Conservation (phyloP, 768 basidiomycete species). For the Naganishia friedmannii region DNA sequence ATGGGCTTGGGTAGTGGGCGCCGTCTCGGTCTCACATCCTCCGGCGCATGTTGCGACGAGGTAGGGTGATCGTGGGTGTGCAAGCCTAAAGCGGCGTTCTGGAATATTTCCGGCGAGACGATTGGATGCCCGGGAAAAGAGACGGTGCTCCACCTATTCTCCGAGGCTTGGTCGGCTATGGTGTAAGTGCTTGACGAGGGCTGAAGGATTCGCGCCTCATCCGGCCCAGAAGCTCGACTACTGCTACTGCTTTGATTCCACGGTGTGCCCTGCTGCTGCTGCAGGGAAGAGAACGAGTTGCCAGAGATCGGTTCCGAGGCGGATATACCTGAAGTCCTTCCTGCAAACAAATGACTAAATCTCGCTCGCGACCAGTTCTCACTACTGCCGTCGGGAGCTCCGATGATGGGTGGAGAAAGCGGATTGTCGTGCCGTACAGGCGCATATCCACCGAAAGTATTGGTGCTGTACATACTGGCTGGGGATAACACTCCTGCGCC, state of each 20-base stretch:
- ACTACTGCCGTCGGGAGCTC: background rate
- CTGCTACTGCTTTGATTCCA: background rate
- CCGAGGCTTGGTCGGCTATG: background rate
- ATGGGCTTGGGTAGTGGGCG: slow-evolving; percentile 10
- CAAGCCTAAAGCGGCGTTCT: background rate
- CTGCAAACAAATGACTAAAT: slow-evolving; percentile 13
- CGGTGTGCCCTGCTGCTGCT: slow-evolving; percentile 3
- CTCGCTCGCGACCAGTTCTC: background rate
- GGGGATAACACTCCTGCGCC: slow-evolving; percentile 3
- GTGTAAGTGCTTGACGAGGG: background rate
- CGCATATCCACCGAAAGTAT: background rate
- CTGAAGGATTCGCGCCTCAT: background rate
- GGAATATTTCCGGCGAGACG: background rate
- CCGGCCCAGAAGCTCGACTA: background rate
- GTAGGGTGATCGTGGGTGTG: background rate
- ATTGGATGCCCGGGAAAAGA: slow-evolving; percentile 14
- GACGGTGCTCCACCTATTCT: background rate
- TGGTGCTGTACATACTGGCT: slow-evolving; percentile 15
- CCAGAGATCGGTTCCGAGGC: background rate
- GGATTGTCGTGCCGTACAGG: background rate
- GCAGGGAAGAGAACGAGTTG: slow-evolving; percentile 8
- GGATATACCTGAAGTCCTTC: background rate
- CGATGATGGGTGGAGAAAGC: background rate
- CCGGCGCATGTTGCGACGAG: background rate
- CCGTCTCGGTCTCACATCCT: background rate